Percentiles rank a stretch among this genome's conserved stretches.
These are phyloP conservation scores for Athelia psychrophila DNA, from an alignment of 1,284 basidiomycete species.

Conservation along the genomic window DNA sequence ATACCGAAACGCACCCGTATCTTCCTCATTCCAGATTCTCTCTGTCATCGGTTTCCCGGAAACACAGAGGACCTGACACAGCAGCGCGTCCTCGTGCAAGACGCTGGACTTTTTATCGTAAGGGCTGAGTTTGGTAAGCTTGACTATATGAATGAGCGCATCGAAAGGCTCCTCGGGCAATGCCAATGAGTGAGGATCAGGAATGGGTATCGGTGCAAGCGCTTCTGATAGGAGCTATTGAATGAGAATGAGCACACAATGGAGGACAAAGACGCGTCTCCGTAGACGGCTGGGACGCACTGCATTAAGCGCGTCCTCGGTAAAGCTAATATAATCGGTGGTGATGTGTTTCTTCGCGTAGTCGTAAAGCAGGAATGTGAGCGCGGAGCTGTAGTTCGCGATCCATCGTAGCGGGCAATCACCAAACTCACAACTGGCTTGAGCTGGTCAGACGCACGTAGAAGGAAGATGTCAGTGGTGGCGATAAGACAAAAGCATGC, in stretches of 20 bases:
- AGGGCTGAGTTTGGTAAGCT: slow-evolving; percentile 28
- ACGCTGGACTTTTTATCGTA: slow-evolving; percentile 45
- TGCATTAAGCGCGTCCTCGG: slow-evolving; percentile 43
- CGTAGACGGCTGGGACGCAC: slow-evolving; percentile 26
- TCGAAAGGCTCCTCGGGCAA: slow-evolving; percentile 51
- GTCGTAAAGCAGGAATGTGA: slow-evolving; percentile 54
- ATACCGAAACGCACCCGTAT: slow-evolving; percentile 23
- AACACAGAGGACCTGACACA: slow-evolving; percentile 30
- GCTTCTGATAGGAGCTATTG: slow-evolving; percentile 45
- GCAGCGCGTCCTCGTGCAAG: slow-evolving; percentile 30
- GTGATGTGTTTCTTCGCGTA: slow-evolving; percentile 56
- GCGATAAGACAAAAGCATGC: too few species aligned
- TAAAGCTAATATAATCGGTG: slow-evolving; percentile 52
- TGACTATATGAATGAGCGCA: slow-evolving; percentile 29
- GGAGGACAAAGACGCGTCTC: not conserved
- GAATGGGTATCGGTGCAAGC: slow-evolving; percentile 39
- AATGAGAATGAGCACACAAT: slow-evolving; percentile 9
- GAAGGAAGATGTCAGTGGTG: too few species aligned
- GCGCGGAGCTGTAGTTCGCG: slow-evolving; percentile 25
- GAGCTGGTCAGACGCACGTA: too few species aligned
- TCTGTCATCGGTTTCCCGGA: slow-evolving; percentile 28
- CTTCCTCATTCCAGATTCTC: slow-evolving; percentile 29
- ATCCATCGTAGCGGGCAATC: too few species aligned
- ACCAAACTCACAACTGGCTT: too few species aligned
- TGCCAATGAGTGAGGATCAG: slow-evolving; percentile 45